Conservation (phyloP, 441 rosid genomes). For the Mallotus repandus region DNA sequence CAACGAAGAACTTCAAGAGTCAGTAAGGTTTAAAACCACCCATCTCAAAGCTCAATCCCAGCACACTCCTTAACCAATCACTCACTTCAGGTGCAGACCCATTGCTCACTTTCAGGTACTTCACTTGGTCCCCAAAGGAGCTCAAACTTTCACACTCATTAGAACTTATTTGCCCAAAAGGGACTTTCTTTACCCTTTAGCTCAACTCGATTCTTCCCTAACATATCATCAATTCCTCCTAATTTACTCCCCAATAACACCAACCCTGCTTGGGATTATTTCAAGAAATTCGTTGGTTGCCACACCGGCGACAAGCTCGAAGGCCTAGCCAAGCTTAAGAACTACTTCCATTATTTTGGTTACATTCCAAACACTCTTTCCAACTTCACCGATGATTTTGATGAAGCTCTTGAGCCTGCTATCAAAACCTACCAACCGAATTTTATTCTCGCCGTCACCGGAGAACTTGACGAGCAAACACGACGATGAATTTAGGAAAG, state of each 20-base stretch:
- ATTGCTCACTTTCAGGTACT: no score
- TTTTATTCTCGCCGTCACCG: slow-evolving; percentile 61
- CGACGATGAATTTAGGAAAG: slow-evolving; percentile 60
- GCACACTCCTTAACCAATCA: no score
- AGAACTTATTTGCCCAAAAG: no score
- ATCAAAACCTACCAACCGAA: slow-evolving; percentile 55
- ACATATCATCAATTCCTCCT: slow-evolving; percentile 49
- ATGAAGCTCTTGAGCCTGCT: slow-evolving; percentile 51
- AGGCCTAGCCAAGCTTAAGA: slow-evolving; percentile 53
- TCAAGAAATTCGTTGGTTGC: slow-evolving; percentile 57
- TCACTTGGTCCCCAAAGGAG: no score
- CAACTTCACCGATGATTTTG: slow-evolving; percentile 58
- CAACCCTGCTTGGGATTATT: slow-evolving; percentile 50
- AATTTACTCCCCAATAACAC: slow-evolving; percentile 40
- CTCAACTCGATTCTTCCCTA: slow-evolving; percentile 59
- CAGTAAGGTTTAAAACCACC: not conserved
- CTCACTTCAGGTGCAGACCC: no score
- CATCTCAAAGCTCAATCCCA: no score
- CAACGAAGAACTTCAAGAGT: not conserved
- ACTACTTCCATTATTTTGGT: slow-evolving; percentile 67
- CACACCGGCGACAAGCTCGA: slow-evolving; percentile 44
- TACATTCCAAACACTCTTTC: slow-evolving; percentile 41
- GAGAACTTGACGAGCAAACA: slow-evolving; percentile 58
- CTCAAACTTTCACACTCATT: no score
- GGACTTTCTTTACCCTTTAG: no score